A percentile compares a stretch with the other conserved stretches of the same genome.
These are phyloP conservation scores for Trichodelitschia bisporula DNA, from an alignment of 495 filamentous ascomycete genomes.

Conservation along the genomic window DNA sequence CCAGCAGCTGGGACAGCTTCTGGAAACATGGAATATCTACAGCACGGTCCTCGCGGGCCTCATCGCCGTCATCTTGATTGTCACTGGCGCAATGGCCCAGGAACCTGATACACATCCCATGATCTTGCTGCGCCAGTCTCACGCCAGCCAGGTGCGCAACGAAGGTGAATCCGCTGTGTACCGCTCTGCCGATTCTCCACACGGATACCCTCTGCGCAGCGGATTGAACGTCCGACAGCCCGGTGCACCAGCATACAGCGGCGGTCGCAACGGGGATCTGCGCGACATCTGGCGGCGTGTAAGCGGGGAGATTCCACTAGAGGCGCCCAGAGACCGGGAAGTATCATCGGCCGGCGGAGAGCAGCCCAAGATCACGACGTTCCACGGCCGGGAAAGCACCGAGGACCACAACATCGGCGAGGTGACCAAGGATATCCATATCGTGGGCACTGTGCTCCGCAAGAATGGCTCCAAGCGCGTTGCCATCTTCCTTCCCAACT, in stretches of 20 bases:
- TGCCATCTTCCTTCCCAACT: slow-evolving; percentile 82
- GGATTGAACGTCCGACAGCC: slow-evolving; percentile 73
- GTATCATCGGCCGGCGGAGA: too few species aligned
- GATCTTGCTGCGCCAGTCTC: slow-evolving; percentile 63
- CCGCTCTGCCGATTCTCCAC: slow-evolving; percentile 55
- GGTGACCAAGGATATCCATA: slow-evolving; percentile 63
- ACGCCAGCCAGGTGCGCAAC: slow-evolving; percentile 52
- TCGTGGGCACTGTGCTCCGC: slow-evolving; percentile 56
- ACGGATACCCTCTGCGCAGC: slow-evolving; percentile 55
- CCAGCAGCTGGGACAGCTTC: too few species aligned
- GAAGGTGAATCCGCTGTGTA: slow-evolving; percentile 64
- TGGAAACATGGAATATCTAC: too few species aligned
- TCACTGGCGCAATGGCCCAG: too few species aligned
- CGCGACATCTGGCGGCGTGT: slow-evolving; percentile 78
- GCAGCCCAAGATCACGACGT: slow-evolving; percentile 59
- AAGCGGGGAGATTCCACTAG: slow-evolving; percentile 30
- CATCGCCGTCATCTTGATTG: too few species aligned
- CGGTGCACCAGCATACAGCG: slow-evolving; percentile 55
- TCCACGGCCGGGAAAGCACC: slow-evolving; percentile 48
- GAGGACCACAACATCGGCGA: slow-evolving; percentile 46
- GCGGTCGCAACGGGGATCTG: slow-evolving; percentile 68
- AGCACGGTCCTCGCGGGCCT: too few species aligned
- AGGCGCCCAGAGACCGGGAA: slow-evolving; percentile 32
- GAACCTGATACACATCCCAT: slow-evolving; percentile 85
- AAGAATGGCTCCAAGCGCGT: slow-evolving; percentile 46